Evolutionary conservation across 352 stramenopile genomes (phyloP).

Genomic region (Blastocystis sp.): DNA sequence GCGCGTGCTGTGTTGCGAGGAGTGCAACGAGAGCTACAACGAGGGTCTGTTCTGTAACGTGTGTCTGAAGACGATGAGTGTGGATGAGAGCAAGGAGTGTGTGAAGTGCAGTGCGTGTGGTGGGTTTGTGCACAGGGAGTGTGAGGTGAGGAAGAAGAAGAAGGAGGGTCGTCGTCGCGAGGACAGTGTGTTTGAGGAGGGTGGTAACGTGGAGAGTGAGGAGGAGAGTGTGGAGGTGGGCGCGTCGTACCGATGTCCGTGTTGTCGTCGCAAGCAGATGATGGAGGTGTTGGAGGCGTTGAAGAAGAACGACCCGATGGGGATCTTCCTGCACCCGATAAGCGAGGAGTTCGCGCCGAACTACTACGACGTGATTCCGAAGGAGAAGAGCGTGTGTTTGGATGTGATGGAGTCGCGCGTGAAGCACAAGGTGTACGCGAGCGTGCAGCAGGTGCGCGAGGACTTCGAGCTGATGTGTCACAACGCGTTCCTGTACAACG

Average conservation of each 20-base stretch:
- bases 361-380: constrained; percentile 40
- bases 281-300: neutral
- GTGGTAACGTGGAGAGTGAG: neutral
- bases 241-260: neutral
- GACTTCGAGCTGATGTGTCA: constrained; percentile 41
- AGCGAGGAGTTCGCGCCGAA: constrained; percentile 39
- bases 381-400: constrained; percentile 11
- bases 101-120: constrained; percentile 4
- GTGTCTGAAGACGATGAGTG: constrained; percentile 31
- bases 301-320: neutral
- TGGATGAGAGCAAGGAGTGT: neutral
- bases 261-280: constrained; percentile 25
- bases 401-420: constrained; percentile 4
- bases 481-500: constrained; percentile 48
- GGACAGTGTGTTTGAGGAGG: neutral
- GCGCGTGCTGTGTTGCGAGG: constrained; percentile 25
- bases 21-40: constrained; percentile 10
- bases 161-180: constrained; percentile 10
- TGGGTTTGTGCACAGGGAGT: constrained; percentile 5
- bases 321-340: constrained; percentile 9
- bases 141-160: neutral
- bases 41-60: constrained; percentile 38
- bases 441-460: constrained; percentile 9
- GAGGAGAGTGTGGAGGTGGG: neutral
- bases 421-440: neutral